These are phyloP conservation scores for Psilocybe cubensis DNA, from an alignment of 768 basidiomycete genomes.

Conservation along the genomic window DNA sequence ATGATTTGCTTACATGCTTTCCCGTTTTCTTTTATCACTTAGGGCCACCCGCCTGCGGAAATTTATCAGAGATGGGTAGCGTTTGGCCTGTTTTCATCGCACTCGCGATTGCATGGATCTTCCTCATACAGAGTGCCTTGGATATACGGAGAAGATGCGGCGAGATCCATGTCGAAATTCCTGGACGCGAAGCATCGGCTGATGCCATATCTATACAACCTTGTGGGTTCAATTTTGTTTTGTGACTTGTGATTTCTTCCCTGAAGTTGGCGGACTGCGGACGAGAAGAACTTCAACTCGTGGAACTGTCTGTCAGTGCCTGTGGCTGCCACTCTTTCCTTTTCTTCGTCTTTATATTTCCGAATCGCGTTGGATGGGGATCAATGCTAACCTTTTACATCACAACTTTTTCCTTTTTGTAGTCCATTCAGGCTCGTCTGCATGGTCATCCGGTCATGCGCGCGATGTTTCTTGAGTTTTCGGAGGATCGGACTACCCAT, in stretches of 20 bases:
- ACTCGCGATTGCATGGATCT: constrained; percentile 75
- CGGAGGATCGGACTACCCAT: constrained; percentile 60
- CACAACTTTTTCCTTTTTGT: background rate
- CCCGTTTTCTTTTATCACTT: background rate
- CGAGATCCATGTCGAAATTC: constrained; percentile 62
- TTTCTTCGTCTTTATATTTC: background rate
- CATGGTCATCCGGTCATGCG: constrained; percentile 62
- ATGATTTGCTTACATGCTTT: constrained; percentile 1
- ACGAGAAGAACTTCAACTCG: constrained; percentile 11
- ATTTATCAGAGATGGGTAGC: constrained; percentile 81
- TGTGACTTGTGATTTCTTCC: constrained; percentile 2
- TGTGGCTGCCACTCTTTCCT: no score
- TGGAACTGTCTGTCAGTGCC: no score
- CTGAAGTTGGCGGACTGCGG: constrained; percentile 1
- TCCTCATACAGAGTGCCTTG: constrained; percentile 79
- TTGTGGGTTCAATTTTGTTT: constrained; percentile 38
- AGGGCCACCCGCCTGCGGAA: constrained; percentile 69
- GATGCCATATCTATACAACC: constrained; percentile 73
- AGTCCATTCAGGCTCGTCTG: constrained; percentile 55
- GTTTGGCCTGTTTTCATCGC: constrained; percentile 77
- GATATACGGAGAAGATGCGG: constrained; percentile 75
- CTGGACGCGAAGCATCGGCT: constrained; percentile 68
- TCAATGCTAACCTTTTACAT: constrained; percentile 1
- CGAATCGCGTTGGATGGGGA: background rate
- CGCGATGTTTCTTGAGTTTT: constrained; percentile 71